These are phyloP conservation scores for Austroboletus eburneus DNA, from an alignment of 768 basidiomycete genomes.

Conservation along the genomic window DNA sequence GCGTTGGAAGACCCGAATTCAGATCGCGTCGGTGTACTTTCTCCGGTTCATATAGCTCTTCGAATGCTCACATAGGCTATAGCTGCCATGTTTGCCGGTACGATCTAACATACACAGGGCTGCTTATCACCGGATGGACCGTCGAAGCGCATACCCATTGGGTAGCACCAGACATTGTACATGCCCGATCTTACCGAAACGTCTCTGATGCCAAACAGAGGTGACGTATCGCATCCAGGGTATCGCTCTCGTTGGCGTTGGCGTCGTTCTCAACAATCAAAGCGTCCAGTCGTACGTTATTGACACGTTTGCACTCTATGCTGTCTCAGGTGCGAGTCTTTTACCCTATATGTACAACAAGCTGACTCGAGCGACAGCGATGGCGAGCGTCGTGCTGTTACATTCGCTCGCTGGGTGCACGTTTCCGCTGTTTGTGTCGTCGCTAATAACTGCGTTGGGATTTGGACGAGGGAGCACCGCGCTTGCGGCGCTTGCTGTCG, in stretches of 20 bases:
- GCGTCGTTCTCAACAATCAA: slow-evolving; percentile 58
- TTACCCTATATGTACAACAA: neutral
- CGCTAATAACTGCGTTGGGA: slow-evolving; percentile 61
- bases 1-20: slow-evolving; percentile 51
- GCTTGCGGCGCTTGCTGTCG: slow-evolving; percentile 54
- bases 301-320: slow-evolving; percentile 60
- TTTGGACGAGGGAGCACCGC: slow-evolving; percentile 69
- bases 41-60: neutral
- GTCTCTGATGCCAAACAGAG: slow-evolving; percentile 1
- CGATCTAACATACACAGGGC: slow-evolving; percentile 60
- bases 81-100: slow-evolving; percentile 60
- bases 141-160: slow-evolving; percentile 56
- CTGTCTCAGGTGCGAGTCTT: slow-evolving; percentile 53
- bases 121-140: slow-evolving; percentile 70
- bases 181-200: slow-evolving; percentile 7
- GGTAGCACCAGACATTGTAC: slow-evolving; percentile 66
- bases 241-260: slow-evolving; percentile 51
- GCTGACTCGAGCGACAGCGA: slow-evolving; percentile 38
- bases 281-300: slow-evolving; percentile 64
- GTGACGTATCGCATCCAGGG: slow-evolving; percentile 46
- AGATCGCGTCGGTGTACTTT: slow-evolving; percentile 38
- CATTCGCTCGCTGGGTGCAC: slow-evolving; percentile 67
- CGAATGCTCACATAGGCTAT: slow-evolving; percentile 2
- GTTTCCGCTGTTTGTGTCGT: slow-evolving; percentile 74
- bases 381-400: slow-evolving; percentile 62